Evolutionary conservation across 805 yeast genomes (phyloP), one percentile per base, ranked within the genome.

Genomic region (Starmerella asiatica): DNA sequence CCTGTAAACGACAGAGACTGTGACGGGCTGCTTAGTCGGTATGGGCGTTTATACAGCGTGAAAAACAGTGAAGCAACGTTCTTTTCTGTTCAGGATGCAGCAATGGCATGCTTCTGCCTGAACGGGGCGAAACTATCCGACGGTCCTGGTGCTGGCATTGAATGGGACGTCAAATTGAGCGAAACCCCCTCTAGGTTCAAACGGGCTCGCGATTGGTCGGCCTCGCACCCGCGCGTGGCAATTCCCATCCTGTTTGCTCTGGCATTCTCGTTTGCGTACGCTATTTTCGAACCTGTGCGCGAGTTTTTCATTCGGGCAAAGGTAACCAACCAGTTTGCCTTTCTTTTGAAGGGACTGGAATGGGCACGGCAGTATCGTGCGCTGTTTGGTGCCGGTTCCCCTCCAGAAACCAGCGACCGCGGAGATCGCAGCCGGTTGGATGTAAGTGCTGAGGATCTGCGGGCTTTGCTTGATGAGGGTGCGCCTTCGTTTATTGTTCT

Each of bases 241-340:
- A 65, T 88, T 20, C 98, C 98, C 0, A 58, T 81, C 5, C 51
- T 84, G 5, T 58, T 91, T 31, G 95, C 95, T 0, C 40, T 85
- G 1, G 46, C 84, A 11, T 86, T 96, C 3, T 79, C 83, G 3
- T 45, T 78, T 2, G 93, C 96, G 0, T 94, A 85, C 32, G 55
- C 81, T 24, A 70, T 91, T 32, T 91, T 91, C 59, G 98, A 91
- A 51, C 98, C 98, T 1, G 82, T 91, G 32, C 71, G 98, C 56
- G 78, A 79, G 47, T 79, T 76, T 59, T 76, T 75, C 53, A 73
- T 91, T 40, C 74, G 73, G 51, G 75, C 73, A 53, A 83, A 81
- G 53, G 75, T 91, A 29, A 46, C 43, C 19, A 56, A 54, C 17
- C 39, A 46, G 15, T 27, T 40, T 5, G 21, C 31, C 14, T 19